Evolutionary conservation across 768 basidiomycete genomes (phyloP).

Genomic region (Hortiboletus campestris): DNA sequence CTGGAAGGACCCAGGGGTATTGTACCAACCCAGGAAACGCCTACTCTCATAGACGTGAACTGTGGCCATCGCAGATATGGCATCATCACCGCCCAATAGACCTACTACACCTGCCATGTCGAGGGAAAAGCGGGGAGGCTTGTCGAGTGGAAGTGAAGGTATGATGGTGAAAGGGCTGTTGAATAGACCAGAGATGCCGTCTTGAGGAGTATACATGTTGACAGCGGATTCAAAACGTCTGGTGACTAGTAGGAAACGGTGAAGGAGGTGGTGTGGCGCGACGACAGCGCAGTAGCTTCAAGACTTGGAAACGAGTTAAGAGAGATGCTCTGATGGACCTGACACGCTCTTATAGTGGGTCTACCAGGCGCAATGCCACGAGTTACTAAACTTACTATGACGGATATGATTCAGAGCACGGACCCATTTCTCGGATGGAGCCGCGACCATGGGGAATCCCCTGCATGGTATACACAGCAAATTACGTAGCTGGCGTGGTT

Average conservation of each 20-base stretch:
- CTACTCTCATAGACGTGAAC: constrained; percentile 27
- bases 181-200: neutral
- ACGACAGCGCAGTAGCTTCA: neutral
- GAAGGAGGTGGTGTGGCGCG: neutral
- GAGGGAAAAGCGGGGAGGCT: constrained; percentile 12
- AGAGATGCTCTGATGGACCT: neutral
- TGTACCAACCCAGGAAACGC: constrained; percentile 35
- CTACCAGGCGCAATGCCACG: neutral
- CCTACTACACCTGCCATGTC: constrained; percentile 23
- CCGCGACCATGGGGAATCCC: too few relatives aligned
- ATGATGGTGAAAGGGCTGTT: neutral
- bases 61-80: constrained; percentile 28
- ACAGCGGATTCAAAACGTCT: neutral
- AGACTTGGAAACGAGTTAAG: neutral
- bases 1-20: constrained; percentile 32
- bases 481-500: too few relatives aligned
- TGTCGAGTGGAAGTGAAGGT: neutral
- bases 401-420: too few relatives aligned
- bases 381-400: too few relatives aligned
- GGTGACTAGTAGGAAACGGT: neutral
- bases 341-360: neutral
- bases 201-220: constrained; percentile 4
- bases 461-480: too few relatives aligned
- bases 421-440: too few relatives aligned
- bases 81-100: constrained; percentile 33